Evolutionary conservation across 306 rosid genomes (phyloP).

Genomic region (Benincasa hispida): DNA sequence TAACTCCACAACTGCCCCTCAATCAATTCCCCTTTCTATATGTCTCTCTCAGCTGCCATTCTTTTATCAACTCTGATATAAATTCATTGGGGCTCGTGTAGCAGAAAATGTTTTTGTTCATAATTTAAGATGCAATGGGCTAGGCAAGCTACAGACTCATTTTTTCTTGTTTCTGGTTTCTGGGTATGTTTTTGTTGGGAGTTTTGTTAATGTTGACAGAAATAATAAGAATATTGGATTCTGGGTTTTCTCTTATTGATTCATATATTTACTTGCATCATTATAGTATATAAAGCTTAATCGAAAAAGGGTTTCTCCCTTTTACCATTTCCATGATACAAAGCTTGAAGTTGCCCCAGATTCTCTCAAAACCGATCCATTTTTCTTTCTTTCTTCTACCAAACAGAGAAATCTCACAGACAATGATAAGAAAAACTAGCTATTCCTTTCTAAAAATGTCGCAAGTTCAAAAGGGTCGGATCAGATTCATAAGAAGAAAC

Average conservation of each 20-base stretch:
- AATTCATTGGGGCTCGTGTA: slow-evolving; percentile 29
- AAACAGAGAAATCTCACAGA: not conserved
- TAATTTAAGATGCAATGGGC: not conserved
- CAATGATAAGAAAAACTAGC: not conserved
- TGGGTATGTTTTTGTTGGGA: not conserved
- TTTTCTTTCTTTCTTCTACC: not conserved
- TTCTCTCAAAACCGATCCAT: not conserved
- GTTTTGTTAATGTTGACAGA: not conserved
- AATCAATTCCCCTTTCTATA: not conserved
- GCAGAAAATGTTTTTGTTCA: slow-evolving; percentile 5
- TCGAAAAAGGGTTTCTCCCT: slow-evolving; percentile 2
- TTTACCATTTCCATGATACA: not conserved
- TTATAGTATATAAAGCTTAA: not conserved
- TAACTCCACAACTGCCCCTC: not conserved
- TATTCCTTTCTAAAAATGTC: not conserved
- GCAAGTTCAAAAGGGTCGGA: not conserved
- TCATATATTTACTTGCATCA: not conserved
- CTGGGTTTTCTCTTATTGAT: slow-evolving; percentile 6
- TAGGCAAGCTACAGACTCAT: not conserved
- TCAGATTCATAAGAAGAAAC: slow-evolving; percentile 19
- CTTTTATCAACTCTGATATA: slow-evolving; percentile 6
- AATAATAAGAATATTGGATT: slow-evolving; percentile 4
- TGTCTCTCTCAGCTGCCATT: slow-evolving; percentile 13
- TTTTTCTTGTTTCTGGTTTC: not conserved
- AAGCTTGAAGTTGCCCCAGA: not conserved